Evolutionary conservation across 768 basidiomycete genomes (phyloP).

Genomic region (Auricularia cornea): DNA sequence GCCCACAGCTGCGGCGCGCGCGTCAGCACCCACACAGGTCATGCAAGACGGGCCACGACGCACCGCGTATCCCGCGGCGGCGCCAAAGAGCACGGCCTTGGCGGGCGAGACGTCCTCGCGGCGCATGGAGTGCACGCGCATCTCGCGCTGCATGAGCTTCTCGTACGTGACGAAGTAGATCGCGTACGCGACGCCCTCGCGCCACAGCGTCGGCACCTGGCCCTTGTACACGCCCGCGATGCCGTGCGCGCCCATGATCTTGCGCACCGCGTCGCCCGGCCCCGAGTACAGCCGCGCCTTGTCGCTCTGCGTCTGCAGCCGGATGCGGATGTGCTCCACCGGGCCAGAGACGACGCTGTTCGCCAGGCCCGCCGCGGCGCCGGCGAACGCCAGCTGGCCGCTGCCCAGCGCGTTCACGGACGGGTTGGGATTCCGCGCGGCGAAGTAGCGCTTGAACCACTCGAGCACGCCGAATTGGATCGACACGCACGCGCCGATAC

Average conservation of each 20-base stretch:
- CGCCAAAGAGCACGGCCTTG: slow-evolving; percentile 81
- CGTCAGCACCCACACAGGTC: slow-evolving; percentile 3
- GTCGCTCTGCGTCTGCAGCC: slow-evolving; percentile 84
- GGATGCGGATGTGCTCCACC: slow-evolving; percentile 95
- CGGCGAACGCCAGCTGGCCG: slow-evolving; percentile 63
- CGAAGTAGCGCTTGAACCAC: slow-evolving; percentile 73
- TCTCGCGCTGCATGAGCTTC: slow-evolving; percentile 80
- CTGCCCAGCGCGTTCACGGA: too few species aligned
- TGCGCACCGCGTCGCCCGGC: slow-evolving; percentile 80
- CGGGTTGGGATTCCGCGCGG: slow-evolving; percentile 39
- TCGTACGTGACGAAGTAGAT: slow-evolving; percentile 91
- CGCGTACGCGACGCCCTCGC: slow-evolving; percentile 77
- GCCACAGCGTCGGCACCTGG: slow-evolving; percentile 77
- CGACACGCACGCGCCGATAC: slow-evolving; percentile 90
- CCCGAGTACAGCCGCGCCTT: slow-evolving; percentile 71
- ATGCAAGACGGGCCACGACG: slow-evolving; percentile 19
- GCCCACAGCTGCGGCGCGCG: slow-evolving; percentile 62
- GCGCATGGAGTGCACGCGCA: slow-evolving; percentile 28
- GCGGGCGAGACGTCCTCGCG: slow-evolving; percentile 52
- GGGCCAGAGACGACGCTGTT: slow-evolving; percentile 93
- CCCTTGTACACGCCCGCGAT: slow-evolving; percentile 88
- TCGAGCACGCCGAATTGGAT: slow-evolving; percentile 94
- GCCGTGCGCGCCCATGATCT: slow-evolving; percentile 70
- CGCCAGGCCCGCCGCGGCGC: slow-evolving; percentile 78
- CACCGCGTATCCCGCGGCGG: slow-evolving; percentile 86